Base-by-base conservation (phyloP, 2,329 filamentous ascomycete genomes). In the Mariannaea sp. region DNA sequence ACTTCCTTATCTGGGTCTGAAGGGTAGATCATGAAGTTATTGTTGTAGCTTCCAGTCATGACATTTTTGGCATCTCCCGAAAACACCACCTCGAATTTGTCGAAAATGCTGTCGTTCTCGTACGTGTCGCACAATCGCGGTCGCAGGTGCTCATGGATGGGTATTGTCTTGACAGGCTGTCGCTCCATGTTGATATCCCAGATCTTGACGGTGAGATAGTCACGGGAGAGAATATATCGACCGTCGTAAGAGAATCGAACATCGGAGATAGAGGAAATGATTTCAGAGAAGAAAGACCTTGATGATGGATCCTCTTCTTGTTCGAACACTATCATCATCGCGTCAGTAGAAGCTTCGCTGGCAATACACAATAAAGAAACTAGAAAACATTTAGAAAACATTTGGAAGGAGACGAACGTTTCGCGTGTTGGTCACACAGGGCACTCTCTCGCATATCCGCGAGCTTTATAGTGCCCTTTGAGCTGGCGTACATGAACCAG, bases 11-110 rank as follows among this genome's bases (percentile, higher is more conserved):
- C 90, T 6, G 92, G 90, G 68, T 97, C 93, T 20, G 92, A 94
- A 4, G 94, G 94, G 73, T 97, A 99, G 70, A 99, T 99, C 94
- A 99, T 99, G 80, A 99, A 97, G 78, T 99, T 99, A 79, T 99
- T 99, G 82, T 99, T 99, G 80, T 99, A 99, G 71, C 92, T 97
- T 65, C 94, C 94, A 5, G 94, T 99, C 94, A 99, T 99, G 62
- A 97, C 94, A 66, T 99, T 97, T 81, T 96, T 95, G 32, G 92
- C 91, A 73, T 97, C 93, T 19, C 94, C 94, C 2, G 93, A 97
- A 77, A 99, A 99, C 46, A 97, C 93, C 35, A 99, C 94, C 75
- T 99, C 94, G 63, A 99, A 99, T 75, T 99, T 99, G 83, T 99
- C 94, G 70, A 99, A 99, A 70, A 99, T 99, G 73, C 92, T 96